These are phyloP conservation scores for Hanseniaspora meyeri DNA, from an alignment of 805 yeast genomes.

Conservation along the genomic window DNA sequence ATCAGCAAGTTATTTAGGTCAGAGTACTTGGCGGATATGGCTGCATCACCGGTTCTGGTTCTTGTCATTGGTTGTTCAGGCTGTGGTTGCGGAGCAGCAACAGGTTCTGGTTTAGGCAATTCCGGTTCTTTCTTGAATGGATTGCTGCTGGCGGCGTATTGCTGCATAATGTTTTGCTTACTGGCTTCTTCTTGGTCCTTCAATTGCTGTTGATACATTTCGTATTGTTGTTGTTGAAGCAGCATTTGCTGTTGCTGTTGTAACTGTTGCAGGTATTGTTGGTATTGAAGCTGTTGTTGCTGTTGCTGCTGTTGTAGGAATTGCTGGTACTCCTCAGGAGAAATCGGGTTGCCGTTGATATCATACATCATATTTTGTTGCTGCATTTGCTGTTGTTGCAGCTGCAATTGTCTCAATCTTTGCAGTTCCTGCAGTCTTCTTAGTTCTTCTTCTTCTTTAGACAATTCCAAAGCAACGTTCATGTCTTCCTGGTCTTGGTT, in stretches of 20 bases:
- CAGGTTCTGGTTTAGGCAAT: constrained; percentile 23
- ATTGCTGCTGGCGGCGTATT: constrained; percentile 6
- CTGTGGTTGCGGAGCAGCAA: constrained; percentile 19
- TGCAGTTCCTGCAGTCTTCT: constrained; percentile 24
- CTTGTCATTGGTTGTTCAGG: constrained; percentile 33
- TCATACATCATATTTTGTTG: constrained; percentile 26
- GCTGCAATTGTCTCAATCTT: constrained; percentile 20
- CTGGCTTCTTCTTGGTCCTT: constrained; percentile 29
- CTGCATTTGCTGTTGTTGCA: constrained; percentile 18
- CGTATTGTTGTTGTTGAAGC: constrained; percentile 28
- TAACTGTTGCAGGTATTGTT: constrained; percentile 22
- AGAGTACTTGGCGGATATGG: constrained; percentile 45
- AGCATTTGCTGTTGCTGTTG: constrained; percentile 25
- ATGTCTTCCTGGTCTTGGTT: constrained; percentile 21
- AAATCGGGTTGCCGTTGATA: constrained; percentile 28
- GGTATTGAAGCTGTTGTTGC: constrained; percentile 24
- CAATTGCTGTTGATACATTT: constrained; percentile 31
- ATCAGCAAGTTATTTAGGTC: constrained; percentile 70
- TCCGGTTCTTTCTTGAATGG: constrained; percentile 17
- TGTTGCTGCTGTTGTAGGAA: constrained; percentile 22
- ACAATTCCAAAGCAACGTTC: constrained; percentile 24
- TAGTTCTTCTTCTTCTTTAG: constrained; percentile 26
- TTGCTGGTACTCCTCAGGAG: constrained; percentile 26
- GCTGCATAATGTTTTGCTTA: constrained; percentile 12
- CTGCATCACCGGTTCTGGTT: constrained; percentile 42